Evolutionary conservation across 345 rosid species (phyloP).

Genomic region (Jatropha curcas): DNA sequence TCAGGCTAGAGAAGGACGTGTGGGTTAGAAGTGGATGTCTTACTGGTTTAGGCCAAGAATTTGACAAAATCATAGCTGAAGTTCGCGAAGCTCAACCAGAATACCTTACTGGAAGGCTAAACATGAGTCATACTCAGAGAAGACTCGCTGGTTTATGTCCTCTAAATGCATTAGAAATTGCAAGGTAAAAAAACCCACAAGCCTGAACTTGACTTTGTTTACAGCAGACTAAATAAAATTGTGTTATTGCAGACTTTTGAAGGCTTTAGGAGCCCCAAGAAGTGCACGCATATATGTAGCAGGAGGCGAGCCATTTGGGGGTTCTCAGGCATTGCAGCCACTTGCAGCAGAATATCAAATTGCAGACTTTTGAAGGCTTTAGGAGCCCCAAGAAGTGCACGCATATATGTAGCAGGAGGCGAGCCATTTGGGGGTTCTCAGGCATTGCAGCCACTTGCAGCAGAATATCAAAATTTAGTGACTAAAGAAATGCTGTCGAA

Average conservation of each 20-base stretch:
- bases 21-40: slow-evolving; percentile 83
- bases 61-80: slow-evolving; percentile 44
- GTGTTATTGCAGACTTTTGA: slow-evolving; percentile 56
- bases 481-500: slow-evolving; percentile 56
- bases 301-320: slow-evolving; percentile 81
- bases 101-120: slow-evolving; percentile 15
- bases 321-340: slow-evolving; percentile 54
- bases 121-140: slow-evolving; percentile 46
- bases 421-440: slow-evolving; percentile 67
- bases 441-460: slow-evolving; percentile 57
- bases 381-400: slow-evolving; percentile 57
- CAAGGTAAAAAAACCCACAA: slow-evolving; percentile 39
- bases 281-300: slow-evolving; percentile 57
- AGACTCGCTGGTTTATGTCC: slow-evolving; percentile 72
- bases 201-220: background rate
- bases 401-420: slow-evolving; percentile 69
- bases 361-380: slow-evolving; percentile 65
- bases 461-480: slow-evolving; percentile 53
- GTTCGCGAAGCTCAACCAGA: slow-evolving; percentile 26
- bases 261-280: slow-evolving; percentile 66
- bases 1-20: slow-evolving; percentile 73
- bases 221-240: background rate
- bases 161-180: slow-evolving; percentile 58
- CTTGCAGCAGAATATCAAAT: slow-evolving; percentile 41
- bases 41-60: slow-evolving; percentile 58